phyloP scores from a whole-genome alignment of 2,329 filamentous ascomycete species.

The Sclerotinia glacialis region DNA sequence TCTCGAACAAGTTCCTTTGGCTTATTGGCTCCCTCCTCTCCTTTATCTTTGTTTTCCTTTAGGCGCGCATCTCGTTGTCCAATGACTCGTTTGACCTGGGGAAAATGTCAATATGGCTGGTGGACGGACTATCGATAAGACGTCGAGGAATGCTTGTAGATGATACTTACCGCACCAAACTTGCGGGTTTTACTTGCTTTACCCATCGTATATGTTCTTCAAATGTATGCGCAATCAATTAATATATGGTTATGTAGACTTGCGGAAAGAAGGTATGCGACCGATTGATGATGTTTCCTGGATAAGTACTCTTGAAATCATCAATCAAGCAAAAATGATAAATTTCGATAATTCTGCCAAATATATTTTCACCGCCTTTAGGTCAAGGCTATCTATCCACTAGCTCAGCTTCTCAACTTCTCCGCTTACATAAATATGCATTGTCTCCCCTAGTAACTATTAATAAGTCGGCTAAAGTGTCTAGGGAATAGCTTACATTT shows the following conservation, averaged over 20 bases:
- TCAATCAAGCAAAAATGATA: slow-evolving; percentile 19
- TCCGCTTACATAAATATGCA: neutral
- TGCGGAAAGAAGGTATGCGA: neutral
- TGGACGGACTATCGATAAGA: slow-evolving; percentile 28
- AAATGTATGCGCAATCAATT: neutral
- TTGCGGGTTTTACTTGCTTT: slow-evolving; percentile 88
- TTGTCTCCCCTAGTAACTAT: slow-evolving; percentile 1
- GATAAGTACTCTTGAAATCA: neutral
- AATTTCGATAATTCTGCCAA: slow-evolving; percentile 20
- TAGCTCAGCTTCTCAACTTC: no score
- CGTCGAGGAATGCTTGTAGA: neutral
- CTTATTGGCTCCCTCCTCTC: slow-evolving; percentile 58
- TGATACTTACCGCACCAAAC: slow-evolving; percentile 63
- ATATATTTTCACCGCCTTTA: neutral
- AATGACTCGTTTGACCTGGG: slow-evolving; percentile 72
- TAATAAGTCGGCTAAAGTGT: neutral
- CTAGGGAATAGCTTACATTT: neutral
- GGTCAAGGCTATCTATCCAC: no score
- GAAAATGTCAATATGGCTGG: slow-evolving; percentile 7
- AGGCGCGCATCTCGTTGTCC: slow-evolving; percentile 75
- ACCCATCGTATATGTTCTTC: slow-evolving; percentile 60
- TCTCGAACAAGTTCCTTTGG: slow-evolving; percentile 69
- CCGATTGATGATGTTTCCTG: neutral
- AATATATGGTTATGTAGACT: neutral
- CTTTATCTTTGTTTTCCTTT: slow-evolving; percentile 74